Conservation (phyloP, 495 filamentous ascomycete species). For the Hypoxylon trugodes region DNA sequence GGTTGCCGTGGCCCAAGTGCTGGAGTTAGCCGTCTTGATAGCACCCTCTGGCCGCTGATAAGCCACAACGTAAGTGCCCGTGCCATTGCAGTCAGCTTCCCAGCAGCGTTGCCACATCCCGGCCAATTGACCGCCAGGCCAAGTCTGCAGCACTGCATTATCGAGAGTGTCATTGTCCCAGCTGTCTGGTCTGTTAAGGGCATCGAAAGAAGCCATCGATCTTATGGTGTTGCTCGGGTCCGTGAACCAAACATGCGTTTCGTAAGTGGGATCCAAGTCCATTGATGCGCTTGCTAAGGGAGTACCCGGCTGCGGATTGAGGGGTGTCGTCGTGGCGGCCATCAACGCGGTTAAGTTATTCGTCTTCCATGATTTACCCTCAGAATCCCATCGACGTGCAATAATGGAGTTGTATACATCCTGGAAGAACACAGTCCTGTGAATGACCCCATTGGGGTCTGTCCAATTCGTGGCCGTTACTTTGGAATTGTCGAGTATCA, state of each 20-base stretch:
- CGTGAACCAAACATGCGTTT: constrained; percentile 31
- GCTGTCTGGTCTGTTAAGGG: constrained; percentile 27
- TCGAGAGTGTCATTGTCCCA: constrained; percentile 35
- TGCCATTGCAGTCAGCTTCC: constrained; percentile 12
- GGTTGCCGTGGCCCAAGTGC: constrained; percentile 20
- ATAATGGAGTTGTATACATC: constrained; percentile 36
- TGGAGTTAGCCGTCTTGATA: constrained; percentile 35
- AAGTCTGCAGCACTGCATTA: constrained; percentile 20
- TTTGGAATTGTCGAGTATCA: constrained; percentile 34
- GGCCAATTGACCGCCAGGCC: constrained; percentile 33
- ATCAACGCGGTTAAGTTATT: constrained; percentile 36
- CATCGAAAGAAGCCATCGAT: constrained; percentile 30
- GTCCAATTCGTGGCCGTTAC: constrained; percentile 41
- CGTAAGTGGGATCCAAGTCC: constrained; percentile 13
- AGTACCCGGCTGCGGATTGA: constrained; percentile 30
- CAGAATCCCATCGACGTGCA: constrained; percentile 35
- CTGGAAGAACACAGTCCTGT: constrained; percentile 40
- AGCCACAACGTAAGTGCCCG: constrained; percentile 31
- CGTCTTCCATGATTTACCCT: constrained; percentile 33
- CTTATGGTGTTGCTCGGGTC: constrained; percentile 27
- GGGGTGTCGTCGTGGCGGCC: constrained; percentile 30
- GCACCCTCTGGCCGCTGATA: constrained; percentile 34
- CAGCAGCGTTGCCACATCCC: constrained; percentile 35
- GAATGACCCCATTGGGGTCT: constrained; percentile 26
- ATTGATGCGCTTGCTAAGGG: constrained; percentile 35